Percentiles rank a stretch among this genome's conserved stretches.
These are phyloP conservation scores for Xerocomus brunneocitrinus DNA, from an alignment of 768 basidiomycete genomes.

Conservation along the genomic window DNA sequence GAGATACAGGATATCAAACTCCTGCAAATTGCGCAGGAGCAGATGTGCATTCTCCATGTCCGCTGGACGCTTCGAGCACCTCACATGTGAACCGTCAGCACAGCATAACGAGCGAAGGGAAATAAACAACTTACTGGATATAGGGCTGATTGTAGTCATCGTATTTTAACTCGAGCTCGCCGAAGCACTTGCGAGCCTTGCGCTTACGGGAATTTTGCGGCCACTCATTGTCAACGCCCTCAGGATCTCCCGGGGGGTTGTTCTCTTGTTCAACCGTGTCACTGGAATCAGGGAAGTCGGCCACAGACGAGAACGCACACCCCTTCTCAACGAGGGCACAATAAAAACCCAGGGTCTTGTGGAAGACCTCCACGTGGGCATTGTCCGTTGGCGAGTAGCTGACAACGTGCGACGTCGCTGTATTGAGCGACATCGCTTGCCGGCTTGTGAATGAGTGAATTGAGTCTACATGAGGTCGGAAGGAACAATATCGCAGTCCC, in stretches of 20 bases:
- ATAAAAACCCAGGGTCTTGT: not conserved
- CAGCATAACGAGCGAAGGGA: too few relatives aligned
- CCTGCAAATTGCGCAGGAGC: too few relatives aligned
- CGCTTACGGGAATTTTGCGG: too few relatives aligned
- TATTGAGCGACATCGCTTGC: not conserved
- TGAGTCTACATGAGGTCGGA: not conserved
- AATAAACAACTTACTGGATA: not conserved
- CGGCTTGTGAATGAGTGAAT: not conserved
- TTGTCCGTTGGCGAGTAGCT: not conserved
- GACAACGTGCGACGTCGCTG: not conserved
- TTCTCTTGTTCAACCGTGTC: not conserved
- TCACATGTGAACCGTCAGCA: too few relatives aligned
- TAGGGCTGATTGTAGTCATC: not conserved
- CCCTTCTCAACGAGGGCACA: not conserved
- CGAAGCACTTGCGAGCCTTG: not conserved
- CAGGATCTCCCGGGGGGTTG: too few relatives aligned
- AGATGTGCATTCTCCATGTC: too few relatives aligned
- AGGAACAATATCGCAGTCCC: not conserved
- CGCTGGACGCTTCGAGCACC: too few relatives aligned
- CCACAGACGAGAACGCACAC: not conserved
- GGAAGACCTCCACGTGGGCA: not conserved
- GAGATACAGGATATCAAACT: too few relatives aligned
- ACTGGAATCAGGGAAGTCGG: not conserved
- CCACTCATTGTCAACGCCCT: not conserved
- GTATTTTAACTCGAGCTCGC: not conserved